These are phyloP conservation scores for Amaranthus tricolor DNA, from an alignment of 179 eudicot species.

Conservation along the genomic window DNA sequence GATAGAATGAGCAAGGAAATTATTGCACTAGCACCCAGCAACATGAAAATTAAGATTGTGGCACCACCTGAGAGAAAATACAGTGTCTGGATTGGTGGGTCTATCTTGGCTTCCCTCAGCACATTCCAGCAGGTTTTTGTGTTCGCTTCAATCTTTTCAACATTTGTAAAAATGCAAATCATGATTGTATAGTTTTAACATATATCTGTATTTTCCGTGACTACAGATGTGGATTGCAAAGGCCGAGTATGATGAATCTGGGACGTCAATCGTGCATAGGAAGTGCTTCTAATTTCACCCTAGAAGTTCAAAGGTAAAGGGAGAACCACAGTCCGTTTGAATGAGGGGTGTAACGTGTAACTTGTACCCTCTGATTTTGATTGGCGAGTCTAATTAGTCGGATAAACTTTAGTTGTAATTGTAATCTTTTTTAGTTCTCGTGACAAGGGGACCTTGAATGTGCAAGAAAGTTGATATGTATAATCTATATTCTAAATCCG, in stretches of 20 bases:
- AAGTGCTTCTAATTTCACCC: constrained; percentile 37
- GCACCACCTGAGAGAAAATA: constrained; percentile 50
- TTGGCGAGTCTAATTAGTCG: constrained; percentile 13
- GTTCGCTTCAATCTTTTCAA: not conserved
- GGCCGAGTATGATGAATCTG: constrained; percentile 44
- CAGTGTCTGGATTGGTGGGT: constrained; percentile 45
- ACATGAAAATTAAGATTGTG: constrained; percentile 44
- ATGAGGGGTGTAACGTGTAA: constrained; percentile 15
- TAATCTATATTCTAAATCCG: not conserved
- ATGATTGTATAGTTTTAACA: not conserved
- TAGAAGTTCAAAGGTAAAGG: constrained; percentile 14
- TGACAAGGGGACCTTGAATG: constrained; percentile 13
- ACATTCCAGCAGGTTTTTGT: constrained; percentile 36
- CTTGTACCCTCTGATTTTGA: constrained; percentile 13
- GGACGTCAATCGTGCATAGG: constrained; percentile 45
- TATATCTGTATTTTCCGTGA: constrained; percentile 4
- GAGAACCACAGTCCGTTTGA: constrained; percentile 11
- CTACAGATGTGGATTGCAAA: constrained; percentile 48
- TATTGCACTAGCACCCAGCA: constrained; percentile 43
- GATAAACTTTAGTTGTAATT: constrained; percentile 11
- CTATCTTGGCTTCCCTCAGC: constrained; percentile 38
- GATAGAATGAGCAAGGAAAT: constrained; percentile 50
- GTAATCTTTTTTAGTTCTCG: constrained; percentile 19
- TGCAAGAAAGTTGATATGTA: constrained; percentile 7
- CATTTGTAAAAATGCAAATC: not conserved